Conservation (phyloP, 2,329 filamentous ascomycete species). For the Neonectria magnoliae region DNA sequence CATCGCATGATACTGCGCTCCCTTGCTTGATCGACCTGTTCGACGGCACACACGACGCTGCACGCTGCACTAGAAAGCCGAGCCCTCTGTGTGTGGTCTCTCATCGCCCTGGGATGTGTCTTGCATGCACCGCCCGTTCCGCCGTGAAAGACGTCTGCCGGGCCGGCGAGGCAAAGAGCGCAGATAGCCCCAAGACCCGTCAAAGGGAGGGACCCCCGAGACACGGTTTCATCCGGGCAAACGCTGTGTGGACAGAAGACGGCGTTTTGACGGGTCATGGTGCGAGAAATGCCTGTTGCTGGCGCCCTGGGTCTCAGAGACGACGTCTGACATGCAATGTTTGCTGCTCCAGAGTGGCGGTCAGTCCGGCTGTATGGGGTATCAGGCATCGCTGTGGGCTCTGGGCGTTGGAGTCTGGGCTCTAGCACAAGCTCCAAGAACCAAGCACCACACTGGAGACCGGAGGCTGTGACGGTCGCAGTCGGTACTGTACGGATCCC, state of each 20-base stretch:
- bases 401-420: not conserved
- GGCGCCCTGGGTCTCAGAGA: constrained; percentile 21
- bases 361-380: constrained; percentile 25
- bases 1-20: constrained; percentile 13
- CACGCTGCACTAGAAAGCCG: constrained; percentile 6
- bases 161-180: not conserved
- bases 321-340: constrained; percentile 22
- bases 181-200: not conserved
- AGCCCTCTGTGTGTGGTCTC: constrained; percentile 18
- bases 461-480: constrained; percentile 26
- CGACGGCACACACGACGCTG: constrained; percentile 4
- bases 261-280: constrained; percentile 29
- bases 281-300: constrained; percentile 35
- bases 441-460: not conserved
- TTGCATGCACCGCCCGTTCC: constrained; percentile 22
- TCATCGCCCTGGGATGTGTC: constrained; percentile 9
- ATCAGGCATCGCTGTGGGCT: not conserved
- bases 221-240: constrained; percentile 37
- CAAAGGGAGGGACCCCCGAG: constrained; percentile 15
- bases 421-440: not conserved
- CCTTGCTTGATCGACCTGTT: constrained; percentile 14
- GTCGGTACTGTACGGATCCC: constrained; percentile 10
- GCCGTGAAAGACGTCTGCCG: constrained; percentile 4
- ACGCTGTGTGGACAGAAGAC: constrained; percentile 25
- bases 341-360: constrained; percentile 36